Evolutionary conservation across 2,329 filamentous ascomycete genomes (phyloP), one percentile per base, ranked within the genome.

Genomic region (Knoxdaviesia proteae): DNA sequence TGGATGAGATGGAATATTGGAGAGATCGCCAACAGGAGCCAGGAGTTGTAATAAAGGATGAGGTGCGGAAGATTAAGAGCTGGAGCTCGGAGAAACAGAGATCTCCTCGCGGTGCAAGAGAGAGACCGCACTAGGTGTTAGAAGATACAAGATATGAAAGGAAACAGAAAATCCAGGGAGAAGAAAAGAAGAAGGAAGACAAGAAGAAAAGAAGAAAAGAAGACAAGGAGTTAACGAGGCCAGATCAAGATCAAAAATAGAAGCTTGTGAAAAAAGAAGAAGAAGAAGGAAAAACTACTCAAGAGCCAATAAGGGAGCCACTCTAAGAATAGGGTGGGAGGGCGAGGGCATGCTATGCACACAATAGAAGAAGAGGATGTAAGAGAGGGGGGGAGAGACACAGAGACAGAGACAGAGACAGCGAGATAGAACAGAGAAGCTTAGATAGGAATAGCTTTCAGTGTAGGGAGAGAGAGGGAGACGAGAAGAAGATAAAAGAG

Each of bases 161-260:
- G 10, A 34, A 36, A 20, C n/a, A 34, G 39, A 9, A 36, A 36
- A 20, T 20, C 20, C 3, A 20, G n/a, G 32, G 7, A 35, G 32
- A 32, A 10, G 41, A 37, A 32, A 33, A 37, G 31, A 5, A 9
- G 10, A 3, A 20, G 6, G 32, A 40, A 34, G 7, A 20, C n/a
- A 40, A 34, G n/a, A 40, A 40, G n/a, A 32, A 40, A 20, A 41
- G 39, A n/a, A n/a, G n/a, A n/a, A n/a, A 40, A 34, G n/a, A 40
- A 20, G 35, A 43, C 32, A 41, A 44, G 11, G 34, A 29, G 37
- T 35, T 30, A 40, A 39, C 31, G 33, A 34, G 38, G 10, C 11
- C 10, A 38, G 11, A 20, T 32, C 11, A 32, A 33, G 32, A 38
- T n/a, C 32, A 35, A 11, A 44, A 49, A n/a, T 9, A 34, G 32